Base-by-base conservation (phyloP, 1,139 yeast species). In the Wickerhamomyces sp. region DNA sequence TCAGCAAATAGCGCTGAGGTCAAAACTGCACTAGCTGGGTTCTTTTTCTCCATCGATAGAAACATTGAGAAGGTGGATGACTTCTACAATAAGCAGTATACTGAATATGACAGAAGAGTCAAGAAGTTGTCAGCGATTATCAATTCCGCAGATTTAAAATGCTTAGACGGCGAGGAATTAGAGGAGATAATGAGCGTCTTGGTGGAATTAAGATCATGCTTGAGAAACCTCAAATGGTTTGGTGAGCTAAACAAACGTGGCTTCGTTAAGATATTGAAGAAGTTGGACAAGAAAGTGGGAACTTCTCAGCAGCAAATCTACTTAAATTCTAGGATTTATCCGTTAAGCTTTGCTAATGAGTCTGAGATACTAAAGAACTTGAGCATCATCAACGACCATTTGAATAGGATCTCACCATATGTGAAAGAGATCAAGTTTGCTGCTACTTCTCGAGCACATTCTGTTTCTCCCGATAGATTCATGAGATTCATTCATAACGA, bases 161-260 rank as follows among this genome's bases (percentile, higher is more conserved):
- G 40, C 8, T 49, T 67, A 24, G 78, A 74, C 28, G 58, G 64
- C n/a, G 92, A 85, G 42, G 96, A 88, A 51, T 63, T 82, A 30
- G 90, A 85, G 44, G 97, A 92, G 56, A 70, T 89, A 34, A 70
- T 85, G 37, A 79, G 80, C 21, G 83, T 88, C 20, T 65, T 90
- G 34, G 68, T 88, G 28, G 97, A 89, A 58, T 68, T 89, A 41
- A 73, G 95, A 38, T 72, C 83, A n/a, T 77, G 80, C 46, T 77
- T 85, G 46, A 72, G 96, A 43, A 89, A 89, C 61, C 68, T 92
- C 57, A 82, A 82, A 59, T 90, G 97, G 96, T 92, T 78, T 60
- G 95, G 95, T 15, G 97, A 90, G 54, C 75, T 90, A 54, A 92
- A 92, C 65, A 88, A 85, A 59, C 81, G 92, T 46, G 98, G 96